phyloP scores from a whole-genome alignment of 2,329 filamentous ascomycete species.

The Xylariomycetidae sp. region DNA sequence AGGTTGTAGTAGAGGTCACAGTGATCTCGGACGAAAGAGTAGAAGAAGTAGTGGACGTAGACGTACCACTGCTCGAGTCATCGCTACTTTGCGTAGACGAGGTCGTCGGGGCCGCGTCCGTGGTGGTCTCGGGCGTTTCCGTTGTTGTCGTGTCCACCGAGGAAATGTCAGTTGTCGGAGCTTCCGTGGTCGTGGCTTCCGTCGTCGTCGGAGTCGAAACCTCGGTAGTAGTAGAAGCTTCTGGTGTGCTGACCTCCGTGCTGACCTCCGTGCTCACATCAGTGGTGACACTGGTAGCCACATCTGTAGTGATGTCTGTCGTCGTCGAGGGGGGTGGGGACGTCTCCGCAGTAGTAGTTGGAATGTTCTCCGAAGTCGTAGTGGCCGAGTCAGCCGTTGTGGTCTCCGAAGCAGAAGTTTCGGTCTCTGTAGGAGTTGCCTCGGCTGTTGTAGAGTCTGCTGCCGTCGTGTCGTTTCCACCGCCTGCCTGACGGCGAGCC shows the following conservation, averaged over 20 bases:
- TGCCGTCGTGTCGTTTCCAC: constrained; percentile 25
- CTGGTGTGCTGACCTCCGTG: no score
- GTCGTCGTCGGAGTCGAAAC: neutral
- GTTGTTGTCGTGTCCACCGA: constrained; percentile 1
- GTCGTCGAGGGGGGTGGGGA: neutral
- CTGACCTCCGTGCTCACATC: no score
- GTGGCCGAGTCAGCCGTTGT: constrained; percentile 2
- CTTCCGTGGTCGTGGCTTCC: neutral
- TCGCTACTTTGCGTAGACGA: constrained; percentile 2
- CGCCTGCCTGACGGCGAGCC: constrained; percentile 51
- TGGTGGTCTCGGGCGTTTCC: constrained; percentile 5
- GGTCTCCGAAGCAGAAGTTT: neutral
- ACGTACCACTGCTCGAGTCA: constrained; percentile 3
- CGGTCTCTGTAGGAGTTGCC: constrained; percentile 18
- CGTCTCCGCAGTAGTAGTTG: neutral
- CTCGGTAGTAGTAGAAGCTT: neutral
- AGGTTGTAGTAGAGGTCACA: constrained; percentile 4
- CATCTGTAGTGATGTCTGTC: constrained; percentile 1
- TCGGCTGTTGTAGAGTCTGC: no score
- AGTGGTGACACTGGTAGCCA: no score
- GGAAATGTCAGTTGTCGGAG: neutral
- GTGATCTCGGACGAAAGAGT: neutral
- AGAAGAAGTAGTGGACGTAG: constrained; percentile 5
- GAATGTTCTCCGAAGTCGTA: neutral
- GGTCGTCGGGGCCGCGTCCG: constrained; percentile 6